Base-by-base conservation (phyloP, 2,329 filamentous ascomycete genomes). In the Diplodia intermedia region DNA sequence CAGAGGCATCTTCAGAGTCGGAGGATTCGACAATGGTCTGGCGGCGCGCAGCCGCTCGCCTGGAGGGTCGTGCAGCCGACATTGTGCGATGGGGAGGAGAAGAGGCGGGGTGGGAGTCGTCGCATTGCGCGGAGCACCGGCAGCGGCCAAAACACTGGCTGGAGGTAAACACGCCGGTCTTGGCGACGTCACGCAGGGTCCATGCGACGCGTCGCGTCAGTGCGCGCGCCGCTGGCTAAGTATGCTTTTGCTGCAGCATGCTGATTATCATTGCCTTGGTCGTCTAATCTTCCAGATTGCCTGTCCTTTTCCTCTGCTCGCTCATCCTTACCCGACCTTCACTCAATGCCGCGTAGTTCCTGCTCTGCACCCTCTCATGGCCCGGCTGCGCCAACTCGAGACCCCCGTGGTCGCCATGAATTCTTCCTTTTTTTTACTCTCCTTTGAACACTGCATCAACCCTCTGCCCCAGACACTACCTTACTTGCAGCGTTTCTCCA, bases 401-500 rank as follows among this genome's bases (percentile, higher is more conserved):
- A 47, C 18, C 6, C 23, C 18, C 6, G 6, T n/a, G 14, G 36
- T 40, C 36, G 33, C 61, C 33, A 31, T 65, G 31, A n/a, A n/a
- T 9, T 12, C 26, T n/a, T 8, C 40, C 14, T 36, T 18, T 12
- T 29, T n/a, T 3, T 40, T 11, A 12, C 8, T 18, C 8, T 38
- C 18, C 31, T 18, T 18, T 11, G 31, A 33, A 33, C 18, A 31
- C 53, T 56, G 9, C 52, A 20, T 12, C 23, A 18, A 38, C 9
- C 4, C 18, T 23, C 4, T 18, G 26, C 18, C 29, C 26, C 23
- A n/a, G 15, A 12, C 2, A 36, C 4, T 18, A 18, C 15, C 50
- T 67, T 57, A 66, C 20, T 97, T 97, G 86, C 94, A 98, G 75
- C 94, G 86, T 87, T 97, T 97, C 85, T 98, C 94, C 54, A 98